A percentile compares a stretch with the other conserved stretches of the same genome.
Evolutionary conservation across 2,329 filamentous ascomycete species (phyloP).

Genomic region (Anthostomella pinea): DNA sequence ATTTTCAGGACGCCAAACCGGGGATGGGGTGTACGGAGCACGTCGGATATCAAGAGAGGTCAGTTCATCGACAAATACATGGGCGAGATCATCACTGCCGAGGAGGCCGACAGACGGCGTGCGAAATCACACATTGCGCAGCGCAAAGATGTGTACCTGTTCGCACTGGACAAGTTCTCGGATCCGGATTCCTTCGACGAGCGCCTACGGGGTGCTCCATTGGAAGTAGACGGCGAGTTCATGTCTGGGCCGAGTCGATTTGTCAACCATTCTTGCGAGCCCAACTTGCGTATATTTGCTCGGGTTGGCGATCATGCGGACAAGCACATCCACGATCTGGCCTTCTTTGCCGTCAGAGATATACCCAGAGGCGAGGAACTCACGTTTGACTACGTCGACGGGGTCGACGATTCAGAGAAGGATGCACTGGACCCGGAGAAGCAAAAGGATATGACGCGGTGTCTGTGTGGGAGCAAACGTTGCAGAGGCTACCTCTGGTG

Average conservation of each 20-base stretch:
- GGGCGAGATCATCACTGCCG: conserved; percentile 64
- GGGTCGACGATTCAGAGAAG: conserved; percentile 48
- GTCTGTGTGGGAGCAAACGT: conserved; percentile 61
- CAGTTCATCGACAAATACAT: conserved; percentile 81
- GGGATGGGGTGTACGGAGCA: conserved; percentile 74
- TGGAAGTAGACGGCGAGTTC: conserved; percentile 70
- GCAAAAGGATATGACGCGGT: conserved; percentile 53
- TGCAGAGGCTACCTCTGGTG: conserved; percentile 71
- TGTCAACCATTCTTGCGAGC: conserved; percentile 79
- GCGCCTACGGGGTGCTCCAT: conserved; percentile 52
- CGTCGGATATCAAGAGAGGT: conserved; percentile 62
- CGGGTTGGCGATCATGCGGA: conserved; percentile 75
- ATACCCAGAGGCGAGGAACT: conserved; percentile 67
- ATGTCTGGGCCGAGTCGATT: conserved; percentile 77
- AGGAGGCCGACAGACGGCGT: conserved; percentile 65
- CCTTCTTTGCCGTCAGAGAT: conserved; percentile 68
- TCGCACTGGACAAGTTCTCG: conserved; percentile 77
- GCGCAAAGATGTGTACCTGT: conserved; percentile 76
- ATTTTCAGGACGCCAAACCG: conserved; percentile 72
- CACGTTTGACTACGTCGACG: conserved; percentile 77
- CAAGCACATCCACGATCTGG: conserved; percentile 71
- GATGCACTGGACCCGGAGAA: conserved; percentile 49
- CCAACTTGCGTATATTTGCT: conserved; percentile 76
- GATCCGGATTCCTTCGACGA: conserved; percentile 54
- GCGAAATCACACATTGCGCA: conserved; percentile 50